Conservation (phyloP, 768 basidiomycete genomes). For the Glaciozyma martinii region DNA sequence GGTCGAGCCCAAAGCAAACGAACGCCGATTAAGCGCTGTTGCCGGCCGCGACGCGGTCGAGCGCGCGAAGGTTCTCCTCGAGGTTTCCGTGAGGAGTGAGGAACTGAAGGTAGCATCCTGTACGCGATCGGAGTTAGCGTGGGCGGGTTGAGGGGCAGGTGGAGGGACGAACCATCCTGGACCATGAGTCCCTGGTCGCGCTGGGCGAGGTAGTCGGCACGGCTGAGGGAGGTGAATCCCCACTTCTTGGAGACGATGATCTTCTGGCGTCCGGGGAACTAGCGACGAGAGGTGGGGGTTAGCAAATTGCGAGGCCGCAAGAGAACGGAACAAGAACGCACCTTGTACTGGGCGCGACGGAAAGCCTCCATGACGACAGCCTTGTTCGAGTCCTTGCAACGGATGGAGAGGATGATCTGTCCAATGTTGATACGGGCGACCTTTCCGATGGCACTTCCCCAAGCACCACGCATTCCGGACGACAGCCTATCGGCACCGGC, state of each 20-base stretch:
- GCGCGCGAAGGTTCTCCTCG: conserved; percentile 73
- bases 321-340: conserved; percentile 10
- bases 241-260: conserved; percentile 86
- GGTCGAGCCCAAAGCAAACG: too few relatives aligned
- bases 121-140: background rate
- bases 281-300: background rate
- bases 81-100: background rate
- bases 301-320: background rate
- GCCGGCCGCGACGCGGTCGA: conserved; percentile 34
- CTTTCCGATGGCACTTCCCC: conserved; percentile 97
- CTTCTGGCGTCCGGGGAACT: conserved; percentile 96
- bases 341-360: conserved; percentile 92
- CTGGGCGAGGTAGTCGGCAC: conserved; percentile 79
- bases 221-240: conserved; percentile 93
- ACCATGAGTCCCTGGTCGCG: conserved; percentile 79
- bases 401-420: conserved; percentile 84
- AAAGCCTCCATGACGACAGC: conserved; percentile 91
- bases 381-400: conserved; percentile 79
- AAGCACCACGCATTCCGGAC: conserved; percentile 98
- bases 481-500: conserved; percentile 95
- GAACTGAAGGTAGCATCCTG: conserved; percentile 4
- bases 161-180: conserved; percentile 57
- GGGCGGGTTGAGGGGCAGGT: background rate
- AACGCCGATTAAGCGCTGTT: background rate
- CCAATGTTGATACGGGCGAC: conserved; percentile 96